Evolutionary conservation across 306 rosid species (phyloP), one percentile per base, ranked within the genome.

Genomic region (Parietaria judaica): DNA sequence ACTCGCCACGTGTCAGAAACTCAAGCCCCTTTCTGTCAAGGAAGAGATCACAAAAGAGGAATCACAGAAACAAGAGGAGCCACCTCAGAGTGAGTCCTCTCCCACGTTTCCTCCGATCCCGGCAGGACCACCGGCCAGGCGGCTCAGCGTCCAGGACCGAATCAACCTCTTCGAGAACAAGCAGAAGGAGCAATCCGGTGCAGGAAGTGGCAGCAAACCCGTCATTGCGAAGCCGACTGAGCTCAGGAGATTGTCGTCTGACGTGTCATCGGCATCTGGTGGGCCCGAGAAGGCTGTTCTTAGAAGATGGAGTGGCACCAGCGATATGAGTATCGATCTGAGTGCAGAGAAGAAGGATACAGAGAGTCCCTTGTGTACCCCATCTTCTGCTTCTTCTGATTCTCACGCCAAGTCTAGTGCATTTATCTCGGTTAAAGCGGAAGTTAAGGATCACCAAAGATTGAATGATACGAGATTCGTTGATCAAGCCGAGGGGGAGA

Each of bases 81-180:
- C 73, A 49, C 58, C 75, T 56, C 51, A 61, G 16, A 47, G 60
- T 4, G 82, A 72, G 57, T 61, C 72, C 10, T 14, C 68, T 23
- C 43, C 75, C 8, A 14, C 69, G 16, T 43, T 72, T 66, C 23
- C 67, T 23, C 15, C 70, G 3, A 57, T 67, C 51, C 76, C 79
- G 1, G 66, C 76, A 16, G 72, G 76, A 63, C 94, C 75, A 58
- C 57, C 84, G 0, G 45, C 77, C 2, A 83, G 97, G 78, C 84
- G 97, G 63, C 95, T 94, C 52, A 86, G 95, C 47, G 99, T 94
- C 31, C 99, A 88, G 80, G 99, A 94, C 77, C 83, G 97, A 6
- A 94, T 94, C 73, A 94, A 83, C 77, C 87, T 94, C 17, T 94
- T 94, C 13, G 99, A 94, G 80, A 89, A 78, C 76, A 94, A 94